A percentile compares a stretch with the other conserved stretches of the same genome.
phyloP scores from a whole-genome alignment of 2,329 filamentous ascomycete species.

The Phyllachora maydis region DNA sequence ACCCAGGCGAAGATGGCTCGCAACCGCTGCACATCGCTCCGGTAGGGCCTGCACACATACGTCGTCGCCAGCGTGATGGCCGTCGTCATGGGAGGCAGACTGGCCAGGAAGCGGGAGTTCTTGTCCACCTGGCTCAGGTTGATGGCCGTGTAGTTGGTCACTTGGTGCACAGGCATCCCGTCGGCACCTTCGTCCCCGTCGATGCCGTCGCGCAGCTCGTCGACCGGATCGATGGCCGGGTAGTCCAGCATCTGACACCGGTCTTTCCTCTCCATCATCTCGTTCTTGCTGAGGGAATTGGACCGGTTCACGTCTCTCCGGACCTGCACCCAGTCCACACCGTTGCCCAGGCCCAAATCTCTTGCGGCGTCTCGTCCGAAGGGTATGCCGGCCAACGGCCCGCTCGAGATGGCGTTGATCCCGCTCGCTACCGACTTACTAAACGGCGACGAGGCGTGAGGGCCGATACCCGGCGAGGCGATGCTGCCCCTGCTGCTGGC shows the following conservation, averaged over 20 bases:
- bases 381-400: conserved; percentile 11
- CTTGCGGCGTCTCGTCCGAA: conserved; percentile 30
- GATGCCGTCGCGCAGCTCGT: conserved; percentile 65
- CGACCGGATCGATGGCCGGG: conserved; percentile 70
- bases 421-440: conserved; percentile 25
- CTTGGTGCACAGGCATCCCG: conserved; percentile 61
- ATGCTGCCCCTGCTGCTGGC: conserved; percentile 78
- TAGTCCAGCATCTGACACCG: conserved; percentile 90
- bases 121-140: conserved; percentile 87
- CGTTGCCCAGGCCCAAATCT: conserved; percentile 47
- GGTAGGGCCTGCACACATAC: conserved; percentile 83
- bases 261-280: conserved; percentile 66
- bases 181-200: conserved; percentile 83
- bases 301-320: conserved; percentile 88
- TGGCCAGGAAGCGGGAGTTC: conserved; percentile 76
- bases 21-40: conserved; percentile 80
- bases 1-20: conserved; percentile 97
- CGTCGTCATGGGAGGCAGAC: conserved; percentile 62
- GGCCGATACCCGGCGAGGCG: conserved; percentile 29
- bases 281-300: conserved; percentile 78
- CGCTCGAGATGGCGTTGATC: conserved; percentile 9
- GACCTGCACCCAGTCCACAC: conserved; percentile 90
- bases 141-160: conserved; percentile 59
- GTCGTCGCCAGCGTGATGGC: conserved; percentile 68
- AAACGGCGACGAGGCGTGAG: conserved; percentile 20